These are phyloP conservation scores for Macrophomina phaseolina DNA, from an alignment of 2,329 filamentous ascomycete genomes.

Conservation along the genomic window DNA sequence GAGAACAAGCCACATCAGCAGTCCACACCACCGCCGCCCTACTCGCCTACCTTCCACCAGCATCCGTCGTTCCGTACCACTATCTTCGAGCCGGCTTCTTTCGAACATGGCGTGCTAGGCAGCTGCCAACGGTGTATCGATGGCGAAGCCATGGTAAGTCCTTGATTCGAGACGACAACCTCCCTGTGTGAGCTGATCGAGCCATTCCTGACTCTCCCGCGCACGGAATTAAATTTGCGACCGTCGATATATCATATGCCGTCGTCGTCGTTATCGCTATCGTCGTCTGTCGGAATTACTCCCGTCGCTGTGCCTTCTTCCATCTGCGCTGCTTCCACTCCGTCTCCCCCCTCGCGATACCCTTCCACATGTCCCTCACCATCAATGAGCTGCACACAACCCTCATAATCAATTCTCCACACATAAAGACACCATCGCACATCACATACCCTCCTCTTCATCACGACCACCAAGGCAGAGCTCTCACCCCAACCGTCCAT, in stretches of 20 bases:
- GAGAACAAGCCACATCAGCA: background rate
- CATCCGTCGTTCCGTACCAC: constrained; percentile 21
- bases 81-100: constrained; percentile 18
- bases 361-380: no score
- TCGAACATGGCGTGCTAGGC: constrained; percentile 7
- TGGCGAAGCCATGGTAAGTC: constrained; percentile 1
- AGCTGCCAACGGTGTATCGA: background rate
- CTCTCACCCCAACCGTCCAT: no score
- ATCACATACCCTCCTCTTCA: no score
- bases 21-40: constrained; percentile 1
- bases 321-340: background rate
- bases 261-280: background rate
- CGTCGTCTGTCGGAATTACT: background rate
- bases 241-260: background rate
- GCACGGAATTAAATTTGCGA: background rate
- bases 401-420: no score
- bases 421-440: no score
- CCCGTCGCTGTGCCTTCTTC: background rate
- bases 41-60: constrained; percentile 10
- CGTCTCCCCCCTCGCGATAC: no score
- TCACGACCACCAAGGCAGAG: no score
- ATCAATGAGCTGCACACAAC: no score
- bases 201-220: background rate
- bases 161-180: background rate
- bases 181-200: background rate